Conservation (phyloP, 345 rosid genomes). For the Linum lewisii region DNA sequence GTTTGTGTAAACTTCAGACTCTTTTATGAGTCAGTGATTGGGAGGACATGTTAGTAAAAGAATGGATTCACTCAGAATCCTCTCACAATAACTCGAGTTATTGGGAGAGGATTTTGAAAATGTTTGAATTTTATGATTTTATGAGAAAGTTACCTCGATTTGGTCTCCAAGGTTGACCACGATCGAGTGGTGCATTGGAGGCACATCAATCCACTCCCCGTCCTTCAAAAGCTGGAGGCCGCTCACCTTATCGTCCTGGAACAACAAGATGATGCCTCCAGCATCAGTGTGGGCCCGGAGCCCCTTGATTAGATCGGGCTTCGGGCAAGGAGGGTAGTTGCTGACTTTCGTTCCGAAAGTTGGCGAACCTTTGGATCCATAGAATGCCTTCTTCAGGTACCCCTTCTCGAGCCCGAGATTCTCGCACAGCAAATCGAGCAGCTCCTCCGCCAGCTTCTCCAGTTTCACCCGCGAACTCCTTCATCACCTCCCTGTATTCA, state of each 20-base stretch:
- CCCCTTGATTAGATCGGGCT: conserved; percentile 80
- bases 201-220: conserved; percentile 75
- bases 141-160: conserved; percentile 51
- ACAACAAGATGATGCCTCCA: conserved; percentile 76
- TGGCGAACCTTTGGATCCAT: conserved; percentile 57
- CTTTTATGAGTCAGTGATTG: too few species aligned
- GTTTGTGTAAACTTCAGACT: too few species aligned
- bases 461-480: conserved; percentile 40
- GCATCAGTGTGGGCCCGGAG: conserved; percentile 97
- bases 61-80: too few species aligned
- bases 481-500: conserved; percentile 47
- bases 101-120: too few species aligned
- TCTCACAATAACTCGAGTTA: too few species aligned
- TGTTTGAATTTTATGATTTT: too few species aligned
- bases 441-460: conserved; percentile 55
- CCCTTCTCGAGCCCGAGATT: conserved; percentile 78
- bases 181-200: conserved; percentile 71
- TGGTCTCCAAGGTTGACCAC: conserved; percentile 94
- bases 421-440: conserved; percentile 56
- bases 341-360: conserved; percentile 80
- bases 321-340: conserved; percentile 91
- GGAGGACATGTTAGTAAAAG: too few species aligned
- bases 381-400: conserved; percentile 54
- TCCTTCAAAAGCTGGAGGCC: conserved; percentile 95
- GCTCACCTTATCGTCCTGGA: conserved; percentile 86